Evolutionary conservation across 2,329 filamentous ascomycete genomes (phyloP).

Genomic region (Nemania serpens): DNA sequence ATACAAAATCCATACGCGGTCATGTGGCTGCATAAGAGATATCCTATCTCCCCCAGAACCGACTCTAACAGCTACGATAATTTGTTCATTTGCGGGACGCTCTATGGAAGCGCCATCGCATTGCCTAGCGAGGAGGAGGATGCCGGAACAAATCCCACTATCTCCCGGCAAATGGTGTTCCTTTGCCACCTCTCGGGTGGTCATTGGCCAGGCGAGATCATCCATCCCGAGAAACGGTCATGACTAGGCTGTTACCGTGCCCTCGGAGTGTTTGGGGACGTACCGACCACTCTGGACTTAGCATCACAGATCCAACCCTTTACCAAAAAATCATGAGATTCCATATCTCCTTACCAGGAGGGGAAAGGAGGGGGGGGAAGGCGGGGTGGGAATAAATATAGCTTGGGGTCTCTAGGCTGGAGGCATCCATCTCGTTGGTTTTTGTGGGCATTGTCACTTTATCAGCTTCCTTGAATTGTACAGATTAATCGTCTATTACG

Average conservation of each 20-base stretch:
- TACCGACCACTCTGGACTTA: not conserved
- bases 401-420: too few species aligned
- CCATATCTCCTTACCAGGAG: not conserved
- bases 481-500: too few species aligned
- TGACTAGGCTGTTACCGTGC: constrained; percentile 1
- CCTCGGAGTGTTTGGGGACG: not conserved
- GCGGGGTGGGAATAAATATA: too few species aligned
- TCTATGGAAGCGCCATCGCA: constrained; percentile 1
- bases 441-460: too few species aligned
- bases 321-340: not conserved
- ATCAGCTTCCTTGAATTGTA: too few species aligned
- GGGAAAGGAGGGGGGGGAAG: not conserved
- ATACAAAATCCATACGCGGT: constrained; percentile 2
- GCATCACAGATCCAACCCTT: not conserved
- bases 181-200: not conserved
- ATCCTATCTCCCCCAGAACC: not conserved
- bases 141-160: constrained; percentile 5
- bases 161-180: constrained; percentile 16
- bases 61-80: constrained; percentile 9
- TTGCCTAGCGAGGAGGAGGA: constrained; percentile 19
- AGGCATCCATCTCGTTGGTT: too few species aligned
- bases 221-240: not conserved
- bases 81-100: too few species aligned
- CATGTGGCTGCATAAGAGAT: constrained; percentile 14
- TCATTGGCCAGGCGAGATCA: not conserved